A percentile compares a stretch with the other conserved stretches of the same genome.
Conservation (phyloP, 2,329 filamentous ascomycete species). For the Beauveria sp. region DNA sequence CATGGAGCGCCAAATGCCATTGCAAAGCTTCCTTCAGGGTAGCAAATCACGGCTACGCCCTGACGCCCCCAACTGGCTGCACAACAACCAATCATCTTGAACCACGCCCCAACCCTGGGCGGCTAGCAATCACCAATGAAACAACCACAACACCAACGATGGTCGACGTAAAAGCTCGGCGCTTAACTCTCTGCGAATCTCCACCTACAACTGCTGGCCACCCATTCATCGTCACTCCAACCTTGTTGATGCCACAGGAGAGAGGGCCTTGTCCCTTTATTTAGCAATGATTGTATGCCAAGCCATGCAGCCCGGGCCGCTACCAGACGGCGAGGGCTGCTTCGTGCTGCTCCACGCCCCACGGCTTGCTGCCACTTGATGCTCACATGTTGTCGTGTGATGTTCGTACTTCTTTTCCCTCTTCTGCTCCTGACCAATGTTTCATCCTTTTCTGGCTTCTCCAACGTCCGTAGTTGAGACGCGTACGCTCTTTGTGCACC, state of each 20-base stretch:
- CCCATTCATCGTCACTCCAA: not conserved
- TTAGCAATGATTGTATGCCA: not conserved
- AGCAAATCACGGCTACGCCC: not conserved
- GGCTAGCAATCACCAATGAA: slow-evolving; percentile 6
- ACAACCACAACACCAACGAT: not conserved
- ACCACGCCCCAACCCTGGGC: not conserved
- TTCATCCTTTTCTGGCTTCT: not conserved
- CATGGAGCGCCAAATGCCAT: not conserved
- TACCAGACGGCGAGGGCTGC: not conserved
- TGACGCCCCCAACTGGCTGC: not conserved
- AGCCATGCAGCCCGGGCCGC: not conserved
- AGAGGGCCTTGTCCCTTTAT: not conserved
- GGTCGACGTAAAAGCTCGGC: not conserved
- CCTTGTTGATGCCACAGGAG: not conserved
- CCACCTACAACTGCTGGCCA: not conserved
- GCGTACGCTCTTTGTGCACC: slow-evolving; percentile 6
- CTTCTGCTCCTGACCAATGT: not conserved
- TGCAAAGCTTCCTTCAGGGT: not conserved
- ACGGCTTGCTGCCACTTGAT: slow-evolving; percentile 7
- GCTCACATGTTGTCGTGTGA: slow-evolving; percentile 7
- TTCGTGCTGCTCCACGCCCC: not conserved
- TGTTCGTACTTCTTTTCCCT: not conserved
- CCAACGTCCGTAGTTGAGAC: not conserved
- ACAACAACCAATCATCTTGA: not conserved
- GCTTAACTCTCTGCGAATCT: not conserved